phyloP scores from a whole-genome alignment of 2,329 filamentous ascomycete species.

The Neophaeococcomyces aloes region DNA sequence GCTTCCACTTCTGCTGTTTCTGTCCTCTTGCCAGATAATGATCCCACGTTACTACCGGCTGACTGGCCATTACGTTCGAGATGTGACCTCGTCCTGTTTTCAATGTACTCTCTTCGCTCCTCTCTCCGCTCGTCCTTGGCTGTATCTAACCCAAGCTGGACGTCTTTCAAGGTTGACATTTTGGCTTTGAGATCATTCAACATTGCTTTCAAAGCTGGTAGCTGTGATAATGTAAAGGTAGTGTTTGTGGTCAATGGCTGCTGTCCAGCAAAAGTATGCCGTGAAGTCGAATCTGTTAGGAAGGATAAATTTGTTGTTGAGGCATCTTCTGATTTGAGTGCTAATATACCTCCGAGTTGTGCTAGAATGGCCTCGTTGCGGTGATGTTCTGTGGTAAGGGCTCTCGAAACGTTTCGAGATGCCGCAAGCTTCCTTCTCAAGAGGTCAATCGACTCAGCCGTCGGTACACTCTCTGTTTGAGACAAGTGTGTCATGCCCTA shows the following conservation, averaged over 20 bases:
- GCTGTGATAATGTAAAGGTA: conserved; percentile 68
- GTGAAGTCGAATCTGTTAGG: conserved; percentile 41
- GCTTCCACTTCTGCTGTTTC: conserved; percentile 20
- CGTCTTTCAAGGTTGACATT: conserved; percentile 36
- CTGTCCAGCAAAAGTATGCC: conserved; percentile 34
- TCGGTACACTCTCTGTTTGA: conserved; percentile 38
- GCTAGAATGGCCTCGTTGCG: conserved; percentile 62
- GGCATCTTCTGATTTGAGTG: conserved; percentile 18
- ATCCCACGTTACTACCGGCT: conserved; percentile 8
- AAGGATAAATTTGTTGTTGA: conserved; percentile 42
- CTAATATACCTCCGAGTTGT: conserved; percentile 52
- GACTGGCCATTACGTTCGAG: conserved; percentile 47
- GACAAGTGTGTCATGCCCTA: conserved; percentile 22
- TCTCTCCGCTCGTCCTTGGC: conserved; percentile 48
- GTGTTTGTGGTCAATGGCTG: conserved; percentile 38
- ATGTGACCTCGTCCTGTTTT: conserved; percentile 65
- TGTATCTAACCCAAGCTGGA: conserved; percentile 25
- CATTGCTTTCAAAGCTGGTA: conserved; percentile 65
- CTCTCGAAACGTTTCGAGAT: conserved; percentile 62
- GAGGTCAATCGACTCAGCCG: conserved; percentile 57
- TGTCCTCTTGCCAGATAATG: conserved; percentile 13
- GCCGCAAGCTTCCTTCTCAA: conserved; percentile 66
- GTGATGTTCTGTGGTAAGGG: conserved; percentile 58
- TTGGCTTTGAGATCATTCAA: conserved; percentile 58
- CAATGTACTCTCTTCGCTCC: conserved; percentile 71